These are phyloP conservation scores for Mortierella sp. DNA, from an alignment of 371 early-diverging fungal species.

Conservation along the genomic window DNA sequence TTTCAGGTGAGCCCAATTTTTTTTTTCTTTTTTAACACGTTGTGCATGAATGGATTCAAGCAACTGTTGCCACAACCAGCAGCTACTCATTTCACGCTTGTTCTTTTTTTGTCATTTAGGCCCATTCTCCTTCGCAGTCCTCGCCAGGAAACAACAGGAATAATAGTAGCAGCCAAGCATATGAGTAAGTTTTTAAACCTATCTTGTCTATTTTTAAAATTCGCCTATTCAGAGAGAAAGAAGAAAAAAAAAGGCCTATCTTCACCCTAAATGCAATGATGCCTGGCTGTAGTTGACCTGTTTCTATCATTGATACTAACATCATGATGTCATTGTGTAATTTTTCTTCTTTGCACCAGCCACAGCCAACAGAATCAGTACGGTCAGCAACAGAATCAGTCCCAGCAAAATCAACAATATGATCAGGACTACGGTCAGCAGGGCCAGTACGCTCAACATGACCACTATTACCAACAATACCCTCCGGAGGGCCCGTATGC, in stretches of 20 bases:
- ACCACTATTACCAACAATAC: no score
- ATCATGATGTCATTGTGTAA: not conserved
- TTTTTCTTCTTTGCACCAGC: not conserved
- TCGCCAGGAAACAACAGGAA: not conserved
- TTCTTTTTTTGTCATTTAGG: not conserved
- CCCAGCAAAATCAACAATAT: slow-evolving; percentile 22
- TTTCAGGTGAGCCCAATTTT: slow-evolving; percentile 22
- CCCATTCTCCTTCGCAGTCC: not conserved
- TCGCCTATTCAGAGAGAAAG: slow-evolving; percentile 5
- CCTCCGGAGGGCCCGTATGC: not conserved
- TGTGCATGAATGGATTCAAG: no score
- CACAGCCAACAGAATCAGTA: slow-evolving; percentile 35
- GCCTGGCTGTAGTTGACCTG: not conserved
- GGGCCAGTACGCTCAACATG: not conserved
- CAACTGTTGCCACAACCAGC: not conserved
- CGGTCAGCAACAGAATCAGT: slow-evolving; percentile 11
- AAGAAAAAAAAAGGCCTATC: not conserved
- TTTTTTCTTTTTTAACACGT: not conserved
- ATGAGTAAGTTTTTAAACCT: slow-evolving; percentile 12
- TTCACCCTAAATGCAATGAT: not conserved
- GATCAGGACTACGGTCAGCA: slow-evolving; percentile 4
- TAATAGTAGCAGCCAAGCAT: slow-evolving; percentile 16
- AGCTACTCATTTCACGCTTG: not conserved
- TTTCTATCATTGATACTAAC: not conserved
- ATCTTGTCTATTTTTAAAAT: not conserved